These are phyloP conservation scores for Aspergillus intermedius DNA, from an alignment of 2,329 filamentous ascomycete genomes.

Conservation along the genomic window DNA sequence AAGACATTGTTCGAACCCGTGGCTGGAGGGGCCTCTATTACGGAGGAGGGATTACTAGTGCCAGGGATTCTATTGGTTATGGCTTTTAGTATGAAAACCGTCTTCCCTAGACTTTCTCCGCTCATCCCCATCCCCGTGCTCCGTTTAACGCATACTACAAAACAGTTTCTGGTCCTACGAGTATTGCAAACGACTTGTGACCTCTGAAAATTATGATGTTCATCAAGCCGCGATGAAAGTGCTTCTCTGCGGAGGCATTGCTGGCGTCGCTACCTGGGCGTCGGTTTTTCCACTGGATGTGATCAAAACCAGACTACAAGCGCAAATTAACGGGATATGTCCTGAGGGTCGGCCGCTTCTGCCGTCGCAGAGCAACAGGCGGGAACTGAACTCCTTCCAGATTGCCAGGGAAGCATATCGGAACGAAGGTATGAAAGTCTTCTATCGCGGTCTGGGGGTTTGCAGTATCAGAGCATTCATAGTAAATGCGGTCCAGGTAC, in stretches of 20 bases:
- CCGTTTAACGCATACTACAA: conserved; percentile 5
- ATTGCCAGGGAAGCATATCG: conserved; percentile 62
- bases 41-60: conserved; percentile 72
- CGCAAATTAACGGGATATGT: conserved; percentile 46
- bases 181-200: conserved; percentile 57
- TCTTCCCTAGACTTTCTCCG: conserved; percentile 8
- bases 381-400: conserved; percentile 50
- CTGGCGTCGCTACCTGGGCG: conserved; percentile 81
- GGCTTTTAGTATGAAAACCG: conserved; percentile 67
- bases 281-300: conserved; percentile 89
- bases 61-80: conserved; percentile 86
- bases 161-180: conserved; percentile 81
- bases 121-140: conserved; percentile 1
- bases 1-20: conserved; percentile 53
- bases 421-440: conserved; percentile 54
- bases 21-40: conserved; percentile 67
- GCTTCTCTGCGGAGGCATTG: conserved; percentile 77
- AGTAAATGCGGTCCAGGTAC: conserved; percentile 75
- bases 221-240: conserved; percentile 54
- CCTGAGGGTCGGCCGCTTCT: conserved; percentile 19
- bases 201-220: conserved; percentile 40
- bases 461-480: conserved; percentile 84
- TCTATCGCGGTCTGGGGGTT: conserved; percentile 68
- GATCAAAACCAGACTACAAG: conserved; percentile 87
- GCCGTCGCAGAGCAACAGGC: conserved; percentile 11